These are phyloP conservation scores for Irpex sp. DNA, from an alignment of 1,284 basidiomycete genomes.

Conservation along the genomic window DNA sequence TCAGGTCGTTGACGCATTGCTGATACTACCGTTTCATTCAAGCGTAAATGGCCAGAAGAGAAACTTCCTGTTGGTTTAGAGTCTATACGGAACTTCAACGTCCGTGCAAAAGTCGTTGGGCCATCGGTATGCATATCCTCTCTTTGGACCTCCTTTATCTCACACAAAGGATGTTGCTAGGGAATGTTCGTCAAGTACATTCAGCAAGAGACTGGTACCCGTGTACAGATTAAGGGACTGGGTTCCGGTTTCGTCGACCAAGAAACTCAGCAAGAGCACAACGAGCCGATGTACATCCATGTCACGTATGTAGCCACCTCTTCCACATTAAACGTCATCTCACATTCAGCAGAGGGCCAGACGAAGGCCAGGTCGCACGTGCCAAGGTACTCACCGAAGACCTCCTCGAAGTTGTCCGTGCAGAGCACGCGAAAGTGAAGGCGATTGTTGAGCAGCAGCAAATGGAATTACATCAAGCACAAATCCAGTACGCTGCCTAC, in stretches of 20 bases:
- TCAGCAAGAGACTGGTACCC: conserved; percentile 92
- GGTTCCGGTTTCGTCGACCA: conserved; percentile 96
- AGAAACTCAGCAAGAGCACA: conserved; percentile 87
- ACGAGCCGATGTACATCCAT: conserved; percentile 94
- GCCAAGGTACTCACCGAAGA: conserved; percentile 90
- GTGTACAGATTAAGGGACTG: conserved; percentile 97
- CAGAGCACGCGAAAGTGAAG: conserved; percentile 83
- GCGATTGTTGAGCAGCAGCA: conserved; percentile 62
- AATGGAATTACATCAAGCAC: conserved; percentile 79
- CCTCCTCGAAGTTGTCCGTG: conserved; percentile 79
- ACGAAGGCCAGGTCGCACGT: conserved; percentile 81
- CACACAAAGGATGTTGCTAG: conserved; percentile 33
- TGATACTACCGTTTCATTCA: conserved; percentile 6
- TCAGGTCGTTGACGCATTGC: neutral
- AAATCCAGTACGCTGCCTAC: conserved; percentile 75
- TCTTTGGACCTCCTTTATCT: too few species aligned
- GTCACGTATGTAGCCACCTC: conserved; percentile 64
- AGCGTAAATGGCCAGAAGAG: conserved; percentile 96
- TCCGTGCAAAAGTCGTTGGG: conserved; percentile 96
- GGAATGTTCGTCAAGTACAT: conserved; percentile 99
- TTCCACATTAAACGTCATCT: conserved; percentile 7
- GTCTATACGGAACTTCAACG: conserved; percentile 93
- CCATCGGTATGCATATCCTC: conserved; percentile 59
- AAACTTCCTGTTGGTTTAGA: conserved; percentile 88
- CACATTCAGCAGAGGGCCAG: conserved; percentile 66